Base-by-base conservation (phyloP, 768 basidiomycete genomes). In the Gautieria morchelliformis region DNA sequence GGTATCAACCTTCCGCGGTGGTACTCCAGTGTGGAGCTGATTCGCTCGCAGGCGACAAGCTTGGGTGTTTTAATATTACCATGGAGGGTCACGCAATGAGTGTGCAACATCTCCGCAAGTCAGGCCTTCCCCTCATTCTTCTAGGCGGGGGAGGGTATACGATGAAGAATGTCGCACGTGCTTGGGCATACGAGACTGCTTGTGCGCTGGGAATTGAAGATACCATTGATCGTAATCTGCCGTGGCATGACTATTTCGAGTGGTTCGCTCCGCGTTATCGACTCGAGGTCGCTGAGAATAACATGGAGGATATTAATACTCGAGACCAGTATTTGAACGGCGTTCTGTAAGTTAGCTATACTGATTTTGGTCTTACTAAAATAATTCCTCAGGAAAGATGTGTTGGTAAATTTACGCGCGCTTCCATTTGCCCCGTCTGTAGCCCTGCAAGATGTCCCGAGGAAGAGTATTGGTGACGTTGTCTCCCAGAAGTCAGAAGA, bases 141-240 rank as follows among this genome's bases (percentile, higher is more conserved):
- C 79, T 99, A 2, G 95, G 95, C 30, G 95, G 95, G 2, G 95
- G 95, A 15, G 95, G 95, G 2, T 99, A 98, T 70, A 98, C 95
- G 0, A 87, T 95, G 47, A 92, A 94, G 70, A 99, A 99, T 66
- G 93, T 97, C 19, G 91, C 92, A 6, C 78, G 92, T 46, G 83
- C 86, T 35, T 99, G 95, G 95, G 85, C 93, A 32, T 95, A 89
- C 73, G 95, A 99, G 70, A 99, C 96, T 0, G 95, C 93, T 1
- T 88, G 94, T 64, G 90, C 92, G 20, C 78, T 93, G n/a, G 94
- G 91, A 1, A 78, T 88, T 44, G 86, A 93, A 66, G 74, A 89
- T 41, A 79, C 79, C 12, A 84, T 89, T 55, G 85, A 91, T 66
- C 77, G 78, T 19, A 86, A 89, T 62, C 70, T 93, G 58, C 89